Evolutionary conservation across 306 rosid genomes (phyloP), one percentile per base, ranked within the genome.

Genomic region (Crotalaria pallida): DNA sequence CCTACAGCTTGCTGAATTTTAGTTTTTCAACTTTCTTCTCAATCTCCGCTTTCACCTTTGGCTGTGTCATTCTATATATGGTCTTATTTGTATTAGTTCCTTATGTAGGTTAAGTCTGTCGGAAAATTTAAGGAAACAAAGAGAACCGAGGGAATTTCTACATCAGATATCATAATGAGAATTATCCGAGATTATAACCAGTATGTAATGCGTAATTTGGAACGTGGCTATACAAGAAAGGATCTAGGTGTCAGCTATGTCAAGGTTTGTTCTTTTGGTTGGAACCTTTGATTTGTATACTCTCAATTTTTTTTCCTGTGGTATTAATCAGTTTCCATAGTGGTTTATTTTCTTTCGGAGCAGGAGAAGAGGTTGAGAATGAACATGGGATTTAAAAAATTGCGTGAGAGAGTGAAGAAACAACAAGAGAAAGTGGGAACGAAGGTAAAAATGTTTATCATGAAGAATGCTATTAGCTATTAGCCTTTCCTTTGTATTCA

Each of bases 171-270:
- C 67, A 94, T 94, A 77, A 88, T 94, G 99, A 94, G 97, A 82
- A 87, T 91, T 43, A 91, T 94, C 38, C 90, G 87, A 88, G 96
- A 91, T 80, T 94, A 94, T 85, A 94, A 91, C 68, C 92, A 88
- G 77, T 94, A 94, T 69, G 96, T 94, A 73, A 74, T 94, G 83
- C 96, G 97, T 59, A 94, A 94, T 83, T 80, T 94, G 77, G 97
- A 94, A 67, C 96, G 97, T 83, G 97, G 97, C 40, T 94, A 94
- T 80, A 48, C 97, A 24, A 90, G 99, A 80, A 94, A 86, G 82
- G 99, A 94, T 27, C 97, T 94, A 72, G 99, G 99, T 62, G 97
- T 94, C 73, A 90, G 99, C 90, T 94, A 76, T 55, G 97, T 94
- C 78, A 94, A 90, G 98, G 98, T 80, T 84, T 81, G 92, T 66